A percentile compares a stretch with the other conserved stretches of the same genome.
Evolutionary conservation across 345 rosid genomes (phyloP).

Genomic region (Ceriops decandra): DNA sequence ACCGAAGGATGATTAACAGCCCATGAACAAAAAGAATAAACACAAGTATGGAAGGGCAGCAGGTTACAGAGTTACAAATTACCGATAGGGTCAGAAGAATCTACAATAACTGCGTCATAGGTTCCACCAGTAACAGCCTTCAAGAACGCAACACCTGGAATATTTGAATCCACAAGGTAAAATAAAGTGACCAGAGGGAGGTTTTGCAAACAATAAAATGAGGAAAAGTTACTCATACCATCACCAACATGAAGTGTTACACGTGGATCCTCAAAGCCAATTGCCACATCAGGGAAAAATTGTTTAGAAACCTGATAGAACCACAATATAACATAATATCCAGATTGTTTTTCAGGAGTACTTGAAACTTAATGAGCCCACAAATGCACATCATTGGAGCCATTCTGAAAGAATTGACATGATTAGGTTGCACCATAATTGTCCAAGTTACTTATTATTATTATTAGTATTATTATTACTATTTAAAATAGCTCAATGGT

Average conservation of each 20-base stretch:
- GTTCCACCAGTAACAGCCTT: constrained; percentile 73
- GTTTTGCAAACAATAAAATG: neutral
- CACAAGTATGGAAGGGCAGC: neutral
- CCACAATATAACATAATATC: neutral
- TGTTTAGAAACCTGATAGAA: constrained; percentile 68
- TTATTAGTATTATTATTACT: no score
- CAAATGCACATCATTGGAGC: neutral
- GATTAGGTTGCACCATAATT: neutral
- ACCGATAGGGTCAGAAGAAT: constrained; percentile 95
- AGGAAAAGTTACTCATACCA: constrained; percentile 40
- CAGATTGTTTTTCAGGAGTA: neutral
- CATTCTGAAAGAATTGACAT: constrained; percentile 2
- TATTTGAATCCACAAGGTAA: constrained; percentile 1
- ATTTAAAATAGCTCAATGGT: neutral
- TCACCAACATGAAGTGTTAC: constrained; percentile 82
- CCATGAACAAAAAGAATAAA: neutral
- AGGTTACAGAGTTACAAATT: constrained; percentile 9
- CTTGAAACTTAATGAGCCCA: neutral
- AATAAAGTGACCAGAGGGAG: neutral
- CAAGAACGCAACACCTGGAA: constrained; percentile 82
- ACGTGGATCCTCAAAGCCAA: constrained; percentile 92
- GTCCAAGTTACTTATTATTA: neutral
- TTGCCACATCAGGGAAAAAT: constrained; percentile 74
- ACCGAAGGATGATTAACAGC: neutral
- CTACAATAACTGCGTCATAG: constrained; percentile 90